Evolutionary conservation across 192 early-diverging fungal genomes (phyloP).

Genomic region (Backusella psychrophila): DNA sequence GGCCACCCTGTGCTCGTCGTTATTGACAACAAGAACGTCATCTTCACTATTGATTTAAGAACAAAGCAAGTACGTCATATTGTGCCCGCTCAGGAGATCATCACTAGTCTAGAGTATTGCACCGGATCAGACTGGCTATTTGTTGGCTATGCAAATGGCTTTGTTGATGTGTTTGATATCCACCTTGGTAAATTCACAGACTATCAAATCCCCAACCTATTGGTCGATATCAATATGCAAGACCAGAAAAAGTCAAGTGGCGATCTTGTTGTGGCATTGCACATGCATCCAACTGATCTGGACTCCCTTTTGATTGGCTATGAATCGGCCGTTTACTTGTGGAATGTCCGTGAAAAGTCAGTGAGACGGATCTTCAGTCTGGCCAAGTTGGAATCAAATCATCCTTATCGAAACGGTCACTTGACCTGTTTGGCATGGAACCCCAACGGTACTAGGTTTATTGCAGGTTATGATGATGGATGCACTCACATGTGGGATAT

Average conservation of each 20-base stretch:
- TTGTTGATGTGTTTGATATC: slow-evolving; percentile 48
- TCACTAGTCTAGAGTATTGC: slow-evolving; percentile 46
- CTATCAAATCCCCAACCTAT: slow-evolving; percentile 43
- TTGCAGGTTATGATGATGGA: slow-evolving; percentile 44
- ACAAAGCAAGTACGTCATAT: slow-evolving; percentile 29
- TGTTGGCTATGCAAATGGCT: slow-evolving; percentile 48
- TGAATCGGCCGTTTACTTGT: slow-evolving; percentile 43
- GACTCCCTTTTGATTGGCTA: slow-evolving; percentile 56
- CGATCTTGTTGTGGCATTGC: slow-evolving; percentile 43
- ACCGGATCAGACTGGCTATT: slow-evolving; percentile 51
- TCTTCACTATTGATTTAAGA: slow-evolving; percentile 53
- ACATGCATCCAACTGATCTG: slow-evolving; percentile 48
- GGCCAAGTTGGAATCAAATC: neutral
- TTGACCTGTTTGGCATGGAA: slow-evolving; percentile 45
- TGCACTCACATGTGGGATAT: slow-evolving; percentile 48
- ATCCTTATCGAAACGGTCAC: slow-evolving; percentile 19
- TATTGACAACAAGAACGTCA: slow-evolving; percentile 41
- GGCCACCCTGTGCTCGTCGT: slow-evolving; percentile 49
- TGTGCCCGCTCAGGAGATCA: slow-evolving; percentile 36
- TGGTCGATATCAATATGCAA: neutral
- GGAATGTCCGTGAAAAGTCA: slow-evolving; percentile 45
- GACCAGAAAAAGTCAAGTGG: slow-evolving; percentile 11
- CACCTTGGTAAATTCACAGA: slow-evolving; percentile 33
- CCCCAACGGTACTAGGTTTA: slow-evolving; percentile 48
- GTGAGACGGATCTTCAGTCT: slow-evolving; percentile 34